Evolutionary conservation across 169 alveolate genomes (phyloP), one percentile per base, ranked within the genome.

Genomic region (Fabrea salina): DNA sequence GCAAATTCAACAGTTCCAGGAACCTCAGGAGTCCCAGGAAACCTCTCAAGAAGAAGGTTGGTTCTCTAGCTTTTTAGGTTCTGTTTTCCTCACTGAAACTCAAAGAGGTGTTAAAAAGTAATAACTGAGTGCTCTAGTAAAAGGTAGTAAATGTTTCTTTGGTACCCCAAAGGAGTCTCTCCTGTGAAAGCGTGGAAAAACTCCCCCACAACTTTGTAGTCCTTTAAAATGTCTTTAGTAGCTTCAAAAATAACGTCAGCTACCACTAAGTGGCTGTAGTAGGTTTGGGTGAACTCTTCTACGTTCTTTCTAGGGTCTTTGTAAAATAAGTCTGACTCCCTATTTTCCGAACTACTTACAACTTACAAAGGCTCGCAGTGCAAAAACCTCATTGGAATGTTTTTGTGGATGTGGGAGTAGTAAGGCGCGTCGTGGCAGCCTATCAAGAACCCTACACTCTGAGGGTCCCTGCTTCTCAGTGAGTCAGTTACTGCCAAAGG

Each of bases 351-450:
- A 27, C n/a, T n/a, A n/a, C n/a, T n/a, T n/a, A n/a, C n/a, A n/a
- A n/a, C n/a, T n/a, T n/a, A n/a, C n/a, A 61, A 61, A 1, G 74
- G 74, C 39, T 37, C 27, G 3, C 74, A 61, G 11, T 61, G 74
- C 2, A 61, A 30, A 37, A 61, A 61, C 11, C 25, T 27, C 74
- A 61, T 61, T 8, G 74, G 74, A 61, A 61, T 61, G 39, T 61
- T 30, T 33, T 37, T 16, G 25, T 61, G 74, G 1, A 61, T 33
- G 39, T 61, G 74, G 13, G 53, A 33, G 74, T 61, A 61, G 39
- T 33, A 61, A 16, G 74, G 74, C 1, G 74, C 39, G 1, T 51
- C 74, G 3, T 61, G 74, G 74, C 74, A 61, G 3, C 39, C 39
- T 33, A 61, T 5, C 16, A 27, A 61, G 39, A 61, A 61, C 3